phyloP scores from a whole-genome alignment of 2,329 filamentous ascomycete genomes.

The Aspergillus floridensis region DNA sequence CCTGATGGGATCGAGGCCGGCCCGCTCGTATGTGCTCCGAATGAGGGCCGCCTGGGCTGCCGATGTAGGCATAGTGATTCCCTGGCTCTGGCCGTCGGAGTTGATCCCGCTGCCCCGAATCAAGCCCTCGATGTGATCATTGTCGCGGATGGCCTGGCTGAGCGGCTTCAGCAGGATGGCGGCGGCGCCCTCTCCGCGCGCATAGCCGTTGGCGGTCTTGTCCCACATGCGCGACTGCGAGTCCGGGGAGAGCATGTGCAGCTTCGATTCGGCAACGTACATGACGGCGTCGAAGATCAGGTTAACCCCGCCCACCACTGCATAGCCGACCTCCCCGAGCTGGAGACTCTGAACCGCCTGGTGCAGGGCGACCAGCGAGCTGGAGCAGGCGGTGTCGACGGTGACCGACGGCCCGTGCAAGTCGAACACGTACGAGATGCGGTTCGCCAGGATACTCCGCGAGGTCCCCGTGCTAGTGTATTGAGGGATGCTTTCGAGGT shows the following conservation, averaged over 20 bases:
- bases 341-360: conserved; percentile 10
- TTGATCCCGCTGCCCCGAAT: conserved; percentile 31
- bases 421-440: conserved; percentile 37
- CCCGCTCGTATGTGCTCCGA: conserved; percentile 35
- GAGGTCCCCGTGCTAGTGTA: conserved; percentile 22
- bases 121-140: conserved; percentile 3
- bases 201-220: conserved; percentile 15
- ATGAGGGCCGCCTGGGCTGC: conserved; percentile 43
- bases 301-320: conserved; percentile 30
- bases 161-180: conserved; percentile 4
- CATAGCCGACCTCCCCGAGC: background rate
- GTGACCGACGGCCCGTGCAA: conserved; percentile 37
- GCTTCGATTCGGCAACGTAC: conserved; percentile 5
- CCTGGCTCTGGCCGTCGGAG: conserved; percentile 36
- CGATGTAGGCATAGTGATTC: conserved; percentile 36
- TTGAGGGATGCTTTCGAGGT: conserved; percentile 14
- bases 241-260: conserved; percentile 31
- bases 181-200: conserved; percentile 9
- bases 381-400: conserved; percentile 44
- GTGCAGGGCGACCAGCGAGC: conserved; percentile 29
- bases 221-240: conserved; percentile 27
- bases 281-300: conserved; percentile 32
- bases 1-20: conserved; percentile 36
- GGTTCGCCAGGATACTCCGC: conserved; percentile 33
- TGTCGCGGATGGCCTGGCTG: conserved; percentile 2